Evolutionary conservation across 225 moss, liverwort and hornwort species (phyloP).

Genomic region (Pseudoscleropodium purum): DNA sequence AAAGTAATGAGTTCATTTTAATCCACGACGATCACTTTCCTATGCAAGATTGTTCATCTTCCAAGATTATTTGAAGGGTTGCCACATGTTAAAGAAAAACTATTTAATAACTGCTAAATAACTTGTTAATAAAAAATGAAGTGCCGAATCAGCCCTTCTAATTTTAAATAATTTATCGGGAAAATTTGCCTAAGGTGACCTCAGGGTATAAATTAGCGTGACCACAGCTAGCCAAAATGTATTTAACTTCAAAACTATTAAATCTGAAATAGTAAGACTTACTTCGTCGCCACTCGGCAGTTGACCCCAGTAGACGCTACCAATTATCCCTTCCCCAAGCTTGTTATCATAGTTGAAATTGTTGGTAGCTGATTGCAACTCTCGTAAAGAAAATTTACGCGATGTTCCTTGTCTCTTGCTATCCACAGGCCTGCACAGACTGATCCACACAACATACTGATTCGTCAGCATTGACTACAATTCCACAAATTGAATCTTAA

Average conservation of each 20-base stretch:
- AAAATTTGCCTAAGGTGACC: neutral
- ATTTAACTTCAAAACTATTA: neutral
- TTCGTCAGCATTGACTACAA: neutral
- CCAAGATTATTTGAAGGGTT: neutral
- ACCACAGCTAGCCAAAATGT: neutral
- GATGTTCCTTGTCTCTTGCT: slow-evolving; percentile 66
- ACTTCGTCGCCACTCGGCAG: slow-evolving; percentile 87
- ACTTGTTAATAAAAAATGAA: neutral
- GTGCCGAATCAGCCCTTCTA: neutral
- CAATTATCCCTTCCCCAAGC: slow-evolving; percentile 87
- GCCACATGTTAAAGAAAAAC: too few relatives aligned
- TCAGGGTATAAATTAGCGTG: neutral
- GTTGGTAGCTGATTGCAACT: slow-evolving; percentile 96
- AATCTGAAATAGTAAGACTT: neutral
- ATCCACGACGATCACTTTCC: neutral
- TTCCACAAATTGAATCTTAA: neutral
- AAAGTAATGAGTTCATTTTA: neutral
- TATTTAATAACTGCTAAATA: neutral
- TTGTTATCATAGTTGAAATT: slow-evolving; percentile 97
- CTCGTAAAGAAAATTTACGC: slow-evolving; percentile 85
- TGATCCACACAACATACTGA: neutral
- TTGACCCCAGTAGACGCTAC: slow-evolving; percentile 93
- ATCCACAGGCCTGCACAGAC: slow-evolving; percentile 47
- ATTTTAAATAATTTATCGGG: neutral
- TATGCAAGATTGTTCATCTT: neutral